Conservation (phyloP, 495 filamentous ascomycete species). For the Penicillium ochrochloron region DNA sequence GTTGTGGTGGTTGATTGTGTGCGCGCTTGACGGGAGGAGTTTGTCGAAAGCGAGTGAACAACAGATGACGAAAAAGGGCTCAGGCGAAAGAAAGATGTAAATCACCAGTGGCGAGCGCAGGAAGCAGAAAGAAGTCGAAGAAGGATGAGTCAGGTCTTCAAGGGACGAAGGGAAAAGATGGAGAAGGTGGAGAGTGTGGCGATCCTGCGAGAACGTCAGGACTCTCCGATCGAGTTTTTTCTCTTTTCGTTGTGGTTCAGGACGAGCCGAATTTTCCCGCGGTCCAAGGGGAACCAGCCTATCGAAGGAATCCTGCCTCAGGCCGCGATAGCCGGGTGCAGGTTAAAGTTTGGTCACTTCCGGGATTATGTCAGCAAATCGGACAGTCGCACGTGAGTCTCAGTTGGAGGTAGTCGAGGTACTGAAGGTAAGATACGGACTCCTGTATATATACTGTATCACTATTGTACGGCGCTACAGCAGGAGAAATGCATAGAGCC, state of each 20-base stretch:
- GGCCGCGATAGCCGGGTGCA: slow-evolving; percentile 6
- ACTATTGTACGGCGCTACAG: not conserved
- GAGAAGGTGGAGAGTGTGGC: slow-evolving; percentile 26
- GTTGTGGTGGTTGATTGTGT: not conserved
- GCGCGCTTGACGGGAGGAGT: slow-evolving; percentile 13
- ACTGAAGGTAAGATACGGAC: not conserved
- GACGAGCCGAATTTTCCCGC: slow-evolving; percentile 30
- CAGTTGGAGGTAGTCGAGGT: no score
- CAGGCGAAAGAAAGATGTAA: not conserved
- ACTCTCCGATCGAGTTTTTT: slow-evolving; percentile 30
- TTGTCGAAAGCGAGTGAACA: not conserved
- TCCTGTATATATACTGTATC: not conserved
- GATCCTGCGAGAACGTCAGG: slow-evolving; percentile 29
- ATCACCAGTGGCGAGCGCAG: slow-evolving; percentile 9
- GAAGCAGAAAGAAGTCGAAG: not conserved
- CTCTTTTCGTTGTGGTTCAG: slow-evolving; percentile 29
- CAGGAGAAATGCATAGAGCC: not conserved
- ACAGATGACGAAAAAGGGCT: not conserved
- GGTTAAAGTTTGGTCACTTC: not conserved
- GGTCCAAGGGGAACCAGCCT: slow-evolving; percentile 14
- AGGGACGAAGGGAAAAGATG: slow-evolving; percentile 16
- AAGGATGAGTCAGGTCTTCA: slow-evolving; percentile 17
- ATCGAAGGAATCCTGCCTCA: slow-evolving; percentile 12
- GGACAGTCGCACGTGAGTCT: not conserved
- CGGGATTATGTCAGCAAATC: not conserved